Conservation (phyloP, 192 early-diverging fungal genomes). For the Rhizophagus prolifer region DNA sequence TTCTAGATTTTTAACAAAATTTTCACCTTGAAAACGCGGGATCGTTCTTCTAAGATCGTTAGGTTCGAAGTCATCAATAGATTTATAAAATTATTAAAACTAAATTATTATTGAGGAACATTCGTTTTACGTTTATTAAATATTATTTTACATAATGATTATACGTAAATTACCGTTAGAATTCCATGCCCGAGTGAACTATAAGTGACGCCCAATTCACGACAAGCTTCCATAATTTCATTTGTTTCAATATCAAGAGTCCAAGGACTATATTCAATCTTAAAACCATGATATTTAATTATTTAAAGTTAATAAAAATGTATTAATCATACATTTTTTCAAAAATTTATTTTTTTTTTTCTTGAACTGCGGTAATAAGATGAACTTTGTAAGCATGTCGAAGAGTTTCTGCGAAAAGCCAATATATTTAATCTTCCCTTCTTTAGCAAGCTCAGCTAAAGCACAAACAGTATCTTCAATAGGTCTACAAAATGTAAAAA, state of each 20-base stretch:
- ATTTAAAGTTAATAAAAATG: too few species aligned
- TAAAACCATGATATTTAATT: too few species aligned
- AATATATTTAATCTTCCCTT: slow-evolving; percentile 40
- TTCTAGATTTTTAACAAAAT: slow-evolving; percentile 58
- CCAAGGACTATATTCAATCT: slow-evolving; percentile 23
- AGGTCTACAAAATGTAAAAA: slow-evolving; percentile 5
- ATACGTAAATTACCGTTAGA: slow-evolving; percentile 37
- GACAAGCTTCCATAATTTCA: slow-evolving; percentile 66
- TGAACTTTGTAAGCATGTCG: slow-evolving; percentile 67
- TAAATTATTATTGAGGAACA: neutral
- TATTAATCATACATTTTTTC: too few species aligned
- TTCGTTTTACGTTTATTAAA: too few species aligned
- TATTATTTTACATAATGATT: too few species aligned
- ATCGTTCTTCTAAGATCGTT: slow-evolving; percentile 51
- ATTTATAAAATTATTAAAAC: slow-evolving; percentile 52
- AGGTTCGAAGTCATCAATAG: slow-evolving; percentile 50
- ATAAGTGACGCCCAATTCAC: slow-evolving; percentile 71
- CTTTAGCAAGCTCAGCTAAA: slow-evolving; percentile 39
- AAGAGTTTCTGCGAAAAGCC: slow-evolving; percentile 59
- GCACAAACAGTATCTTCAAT: slow-evolving; percentile 43
- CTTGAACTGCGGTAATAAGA: slow-evolving; percentile 60
- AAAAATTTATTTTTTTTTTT: slow-evolving; percentile 4
- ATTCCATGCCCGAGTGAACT: slow-evolving; percentile 72
- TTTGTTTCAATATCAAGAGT: slow-evolving; percentile 47
- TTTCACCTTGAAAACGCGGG: slow-evolving; percentile 60